Evolutionary conservation across 2,329 filamentous ascomycete genomes (phyloP), one percentile per base, ranked within the genome.

Genomic region (Neonectria ditissima): DNA sequence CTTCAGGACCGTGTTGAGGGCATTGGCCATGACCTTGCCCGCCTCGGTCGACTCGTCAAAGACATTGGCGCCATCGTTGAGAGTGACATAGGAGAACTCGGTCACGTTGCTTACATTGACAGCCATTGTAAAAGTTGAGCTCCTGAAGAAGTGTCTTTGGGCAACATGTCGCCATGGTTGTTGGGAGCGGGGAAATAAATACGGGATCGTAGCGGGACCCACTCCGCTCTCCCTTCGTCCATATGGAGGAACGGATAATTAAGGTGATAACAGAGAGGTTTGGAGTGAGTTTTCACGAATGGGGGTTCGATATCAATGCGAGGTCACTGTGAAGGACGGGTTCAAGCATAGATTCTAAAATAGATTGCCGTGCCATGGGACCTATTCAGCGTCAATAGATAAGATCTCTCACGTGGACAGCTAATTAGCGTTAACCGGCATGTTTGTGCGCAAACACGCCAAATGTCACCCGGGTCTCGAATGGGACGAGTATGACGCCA

Each of bases 21-120:
- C 62, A 28, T 67, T 45, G 11, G 64, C 48, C 10, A 64, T 55
- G 4, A 39, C 65, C 16, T 73, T 73, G 10, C 62, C 65, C 0
- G 65, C 65, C 4, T 65, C 53, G 5, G 67, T 51, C 3, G 58
- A 66, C 5, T 62, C 53, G 5, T 67, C 62, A 28, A 70, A 66
- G 14, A 51, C 45, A 5, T 73, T 65, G 0, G 48, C 56, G 2
- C 68, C 71, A 9, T 66, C 30, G 16, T 71, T 71, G 26, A 70
- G 34, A 1, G 66, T 45, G 3, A 73, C 47, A 5, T 63, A 72
- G 3, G 71, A 45, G 22, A 75, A 70, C 28, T 75, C 70, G 0
- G 73, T 74, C 6, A 71, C 67, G 55, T 70, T 71, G 26, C 47
- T 34, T 0, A 69, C 39, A 32, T 68, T 70, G 3, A 43, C 44